Percentiles rank a stretch among this genome's conserved stretches.
Evolutionary conservation across 139 green algal genomes (phyloP).

Genomic region (Nannochloris sp.): DNA sequence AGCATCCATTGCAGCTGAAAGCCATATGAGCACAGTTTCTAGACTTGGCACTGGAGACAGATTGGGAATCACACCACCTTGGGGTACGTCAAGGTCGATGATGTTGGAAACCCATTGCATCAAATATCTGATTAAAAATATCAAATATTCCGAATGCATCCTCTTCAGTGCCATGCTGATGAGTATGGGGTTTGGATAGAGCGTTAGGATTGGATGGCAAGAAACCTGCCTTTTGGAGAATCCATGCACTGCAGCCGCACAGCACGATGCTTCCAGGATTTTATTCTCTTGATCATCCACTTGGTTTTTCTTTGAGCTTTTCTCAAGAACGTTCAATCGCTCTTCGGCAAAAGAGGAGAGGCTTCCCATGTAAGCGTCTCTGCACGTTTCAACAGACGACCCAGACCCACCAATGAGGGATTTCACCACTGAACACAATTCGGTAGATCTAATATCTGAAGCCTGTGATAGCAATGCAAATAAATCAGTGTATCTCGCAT

Average conservation of each 20-base stretch:
- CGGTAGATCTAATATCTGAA: conserved; percentile 1
- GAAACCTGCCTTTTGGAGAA: conserved; percentile 1
- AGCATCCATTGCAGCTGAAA: conserved; percentile 2
- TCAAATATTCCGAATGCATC: neutral
- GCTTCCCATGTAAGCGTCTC: too few species aligned
- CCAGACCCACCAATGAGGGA: neutral
- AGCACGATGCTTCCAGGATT: neutral
- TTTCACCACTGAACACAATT: conserved; percentile 12
- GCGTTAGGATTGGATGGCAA: conserved; percentile 16
- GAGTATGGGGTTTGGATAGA: neutral
- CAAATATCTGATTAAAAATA: conserved; percentile 24
- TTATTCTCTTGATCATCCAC: neutral
- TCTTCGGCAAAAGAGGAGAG: too few species aligned
- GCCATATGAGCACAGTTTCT: conserved; percentile 8
- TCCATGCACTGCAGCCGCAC: conserved; percentile 6
- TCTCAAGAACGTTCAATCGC: neutral
- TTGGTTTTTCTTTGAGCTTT: neutral
- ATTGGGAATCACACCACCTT: neutral
- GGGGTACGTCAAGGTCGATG: neutral
- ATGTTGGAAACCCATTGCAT: conserved; percentile 12
- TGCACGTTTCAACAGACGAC: too few species aligned
- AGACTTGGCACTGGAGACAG: neutral
- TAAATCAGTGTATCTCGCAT: conserved; percentile 6
- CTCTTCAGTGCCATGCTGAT: conserved; percentile 9
- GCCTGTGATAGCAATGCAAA: conserved; percentile 3